Evolutionary conservation across 345 rosid genomes (phyloP).

Genomic region (Eucalyptus curtisii): DNA sequence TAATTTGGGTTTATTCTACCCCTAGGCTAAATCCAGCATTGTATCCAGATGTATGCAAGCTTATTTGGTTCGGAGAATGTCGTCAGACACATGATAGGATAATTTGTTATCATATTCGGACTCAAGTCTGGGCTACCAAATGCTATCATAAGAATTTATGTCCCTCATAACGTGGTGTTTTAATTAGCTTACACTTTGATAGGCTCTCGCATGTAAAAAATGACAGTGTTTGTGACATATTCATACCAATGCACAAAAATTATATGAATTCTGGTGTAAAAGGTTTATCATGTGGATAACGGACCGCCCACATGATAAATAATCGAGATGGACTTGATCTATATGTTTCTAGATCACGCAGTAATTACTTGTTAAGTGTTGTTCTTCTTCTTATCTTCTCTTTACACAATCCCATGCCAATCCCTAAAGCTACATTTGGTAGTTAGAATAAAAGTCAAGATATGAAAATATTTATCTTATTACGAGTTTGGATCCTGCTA

Average conservation of each 20-base stretch:
- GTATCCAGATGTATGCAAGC: too few relatives aligned
- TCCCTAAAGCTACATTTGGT: not conserved
- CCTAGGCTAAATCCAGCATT: rapidly evolving
- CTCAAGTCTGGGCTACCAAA: rapidly evolving
- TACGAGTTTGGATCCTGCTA: rapidly evolving
- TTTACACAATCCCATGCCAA: not conserved
- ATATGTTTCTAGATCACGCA: not conserved
- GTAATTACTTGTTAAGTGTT: not conserved
- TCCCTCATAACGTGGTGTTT: rapidly evolving
- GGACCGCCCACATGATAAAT: not conserved
- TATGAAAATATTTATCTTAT: too few relatives aligned
- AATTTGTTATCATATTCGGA: rapidly evolving
- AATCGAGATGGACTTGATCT: not conserved
- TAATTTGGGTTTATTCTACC: too few relatives aligned
- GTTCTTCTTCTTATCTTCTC: not conserved
- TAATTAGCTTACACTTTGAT: not conserved
- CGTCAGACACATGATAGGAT: rapidly evolving
- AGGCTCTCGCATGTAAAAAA: not conserved
- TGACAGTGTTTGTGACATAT: rapidly evolving
- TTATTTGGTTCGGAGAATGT: rapidly evolving
- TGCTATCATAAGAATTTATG: not conserved
- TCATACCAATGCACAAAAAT: not conserved
- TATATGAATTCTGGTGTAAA: not conserved
- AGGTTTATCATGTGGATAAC: not conserved
- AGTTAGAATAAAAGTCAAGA: too few relatives aligned